Evolutionary conservation across 202 grass and related monocot species (phyloP).

Genomic region (Schoenoplectus tabernaemontani): DNA sequence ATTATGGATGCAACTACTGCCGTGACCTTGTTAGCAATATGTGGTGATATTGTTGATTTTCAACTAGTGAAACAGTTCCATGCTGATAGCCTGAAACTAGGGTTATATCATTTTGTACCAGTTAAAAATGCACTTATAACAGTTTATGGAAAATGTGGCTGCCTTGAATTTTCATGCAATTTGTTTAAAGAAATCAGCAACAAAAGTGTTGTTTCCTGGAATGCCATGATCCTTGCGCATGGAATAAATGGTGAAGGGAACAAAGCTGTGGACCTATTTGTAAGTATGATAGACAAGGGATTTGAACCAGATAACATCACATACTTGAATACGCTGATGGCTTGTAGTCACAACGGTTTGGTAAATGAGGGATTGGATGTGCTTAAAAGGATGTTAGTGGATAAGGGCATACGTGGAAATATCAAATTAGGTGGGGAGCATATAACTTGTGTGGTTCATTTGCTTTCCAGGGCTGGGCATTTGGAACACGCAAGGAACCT

Average conservation of each 20-base stretch:
- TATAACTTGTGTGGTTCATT: conserved; percentile 56
- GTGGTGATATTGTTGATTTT: conserved; percentile 47
- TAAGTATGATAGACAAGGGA: conserved; percentile 43
- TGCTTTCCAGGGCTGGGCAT: conserved; percentile 62
- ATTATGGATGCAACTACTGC: conserved; percentile 45
- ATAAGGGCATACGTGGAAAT: conserved; percentile 31
- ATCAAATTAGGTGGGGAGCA: conserved; percentile 29
- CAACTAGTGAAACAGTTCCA: conserved; percentile 52
- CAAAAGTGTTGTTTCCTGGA: conserved; percentile 50
- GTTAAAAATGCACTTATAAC: conserved; percentile 61
- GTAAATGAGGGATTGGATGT: conserved; percentile 43
- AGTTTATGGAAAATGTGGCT: conserved; percentile 69
- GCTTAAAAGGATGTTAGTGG: conserved; percentile 50
- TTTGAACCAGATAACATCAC: conserved; percentile 44
- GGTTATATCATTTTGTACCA: conserved; percentile 40
- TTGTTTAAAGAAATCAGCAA: conserved; percentile 57
- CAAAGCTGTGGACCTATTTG: conserved; percentile 42
- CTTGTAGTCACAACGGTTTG: conserved; percentile 63
- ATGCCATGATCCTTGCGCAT: conserved; percentile 64
- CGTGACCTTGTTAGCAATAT: conserved; percentile 49
- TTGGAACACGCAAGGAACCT: conserved; percentile 47
- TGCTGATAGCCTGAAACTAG: conserved; percentile 46
- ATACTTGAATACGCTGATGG: conserved; percentile 57
- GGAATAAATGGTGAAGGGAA: conserved; percentile 61
- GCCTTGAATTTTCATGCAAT: conserved; percentile 34